These are phyloP conservation scores for Adansonia gregorii DNA, from an alignment of 441 rosid genomes.

Conservation along the genomic window DNA sequence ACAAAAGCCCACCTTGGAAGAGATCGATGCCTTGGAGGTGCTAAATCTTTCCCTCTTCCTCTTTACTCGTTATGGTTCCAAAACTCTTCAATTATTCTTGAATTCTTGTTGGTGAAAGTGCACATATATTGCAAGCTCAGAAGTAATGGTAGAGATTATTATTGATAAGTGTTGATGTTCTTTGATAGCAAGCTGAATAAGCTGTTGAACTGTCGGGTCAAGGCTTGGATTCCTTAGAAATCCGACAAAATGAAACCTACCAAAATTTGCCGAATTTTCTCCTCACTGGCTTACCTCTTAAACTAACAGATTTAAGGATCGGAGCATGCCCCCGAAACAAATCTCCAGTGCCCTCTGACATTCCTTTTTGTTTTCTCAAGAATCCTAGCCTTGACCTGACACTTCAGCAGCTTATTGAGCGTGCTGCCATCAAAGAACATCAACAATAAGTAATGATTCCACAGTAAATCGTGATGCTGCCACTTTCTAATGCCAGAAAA, in stretches of 20 bases:
- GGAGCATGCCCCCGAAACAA: neutral
- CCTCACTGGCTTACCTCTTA: neutral
- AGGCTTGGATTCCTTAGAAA: constrained; percentile 1
- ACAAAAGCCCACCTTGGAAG: constrained; percentile 88
- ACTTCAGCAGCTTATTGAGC: neutral
- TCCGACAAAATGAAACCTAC: neutral
- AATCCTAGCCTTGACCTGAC: neutral
- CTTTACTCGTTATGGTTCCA: neutral
- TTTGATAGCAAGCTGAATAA: constrained; percentile 2
- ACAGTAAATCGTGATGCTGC: neutral
- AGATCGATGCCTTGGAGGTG: constrained; percentile 97
- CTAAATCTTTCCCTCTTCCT: constrained; percentile 23
- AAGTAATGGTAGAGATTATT: neutral
- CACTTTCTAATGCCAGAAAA: neutral
- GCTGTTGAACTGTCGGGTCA: neutral
- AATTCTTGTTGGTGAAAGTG: constrained; percentile 9
- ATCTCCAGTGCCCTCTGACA: neutral
- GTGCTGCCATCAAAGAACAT: neutral
- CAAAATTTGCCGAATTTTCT: neutral
- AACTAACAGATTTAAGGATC: neutral
- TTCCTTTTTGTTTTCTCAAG: neutral
- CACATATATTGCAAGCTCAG: neutral
- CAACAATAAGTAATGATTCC: neutral
- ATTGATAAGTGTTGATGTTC: neutral
- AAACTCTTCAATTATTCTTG: neutral